A percentile compares a stretch with the other conserved stretches of the same genome.
phyloP scores from a whole-genome alignment of 2,329 filamentous ascomycete species.

The Alternaria alternata region DNA sequence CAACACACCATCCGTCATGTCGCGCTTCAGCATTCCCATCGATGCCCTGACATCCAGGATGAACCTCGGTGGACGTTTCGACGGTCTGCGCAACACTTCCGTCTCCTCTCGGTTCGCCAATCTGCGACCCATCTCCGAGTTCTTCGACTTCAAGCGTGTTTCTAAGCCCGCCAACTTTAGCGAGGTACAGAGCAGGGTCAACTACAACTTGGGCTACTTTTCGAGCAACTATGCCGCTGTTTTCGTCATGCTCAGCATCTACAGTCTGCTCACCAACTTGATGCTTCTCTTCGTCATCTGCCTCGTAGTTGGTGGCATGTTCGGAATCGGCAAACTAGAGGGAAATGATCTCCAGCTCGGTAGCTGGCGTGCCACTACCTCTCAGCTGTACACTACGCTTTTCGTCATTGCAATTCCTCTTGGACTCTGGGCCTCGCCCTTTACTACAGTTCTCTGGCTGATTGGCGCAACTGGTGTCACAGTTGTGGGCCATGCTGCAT shows the following conservation, averaged over 20 bases:
- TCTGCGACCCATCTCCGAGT: conserved; percentile 88
- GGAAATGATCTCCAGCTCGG: conserved; percentile 90
- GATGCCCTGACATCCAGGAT: conserved; percentile 90
- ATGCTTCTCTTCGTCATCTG: conserved; percentile 90
- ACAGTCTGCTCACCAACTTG: conserved; percentile 89
- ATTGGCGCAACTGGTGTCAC: conserved; percentile 93
- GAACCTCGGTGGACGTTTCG: conserved; percentile 85
- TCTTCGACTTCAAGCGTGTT: conserved; percentile 93
- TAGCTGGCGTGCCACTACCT: conserved; percentile 81
- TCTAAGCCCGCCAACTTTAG: conserved; percentile 92
- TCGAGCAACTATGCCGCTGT: conserved; percentile 97
- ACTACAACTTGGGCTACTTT: conserved; percentile 97
- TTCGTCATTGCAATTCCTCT: conserved; percentile 84
- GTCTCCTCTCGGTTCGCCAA: conserved; percentile 87
- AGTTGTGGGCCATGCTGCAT: conserved; percentile 91
- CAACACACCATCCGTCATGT: conserved; percentile 63
- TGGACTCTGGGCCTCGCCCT: conserved; percentile 83
- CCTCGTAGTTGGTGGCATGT: conserved; percentile 86
- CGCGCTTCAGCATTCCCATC: conserved; percentile 90
- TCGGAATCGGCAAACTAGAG: conserved; percentile 87
- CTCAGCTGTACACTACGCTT: conserved; percentile 92
- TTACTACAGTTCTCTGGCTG: conserved; percentile 89
- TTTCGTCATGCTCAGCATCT: conserved; percentile 94
- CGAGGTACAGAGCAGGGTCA: conserved; percentile 89
- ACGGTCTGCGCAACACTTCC: conserved; percentile 80